These are phyloP conservation scores for Peziza echinospora DNA, from an alignment of 495 filamentous ascomycete genomes.

Conservation along the genomic window DNA sequence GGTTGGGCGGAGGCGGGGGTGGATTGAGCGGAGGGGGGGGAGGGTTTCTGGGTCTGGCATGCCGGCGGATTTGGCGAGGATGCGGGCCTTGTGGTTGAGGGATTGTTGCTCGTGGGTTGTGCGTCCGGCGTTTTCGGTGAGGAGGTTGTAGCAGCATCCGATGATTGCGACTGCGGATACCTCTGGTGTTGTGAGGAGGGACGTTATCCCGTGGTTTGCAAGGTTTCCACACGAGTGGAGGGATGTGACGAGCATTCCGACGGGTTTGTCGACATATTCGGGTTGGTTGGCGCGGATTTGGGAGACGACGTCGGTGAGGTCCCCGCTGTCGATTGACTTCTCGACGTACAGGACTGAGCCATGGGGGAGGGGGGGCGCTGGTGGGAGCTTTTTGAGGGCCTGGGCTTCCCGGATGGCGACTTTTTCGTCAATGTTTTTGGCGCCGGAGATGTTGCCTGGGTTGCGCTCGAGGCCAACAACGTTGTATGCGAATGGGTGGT, in stretches of 20 bases:
- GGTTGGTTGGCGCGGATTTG: neutral
- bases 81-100: conserved; percentile 35
- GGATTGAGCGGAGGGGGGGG: conserved; percentile 43
- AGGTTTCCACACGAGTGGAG: conserved; percentile 95
- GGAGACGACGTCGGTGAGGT: conserved; percentile 34
- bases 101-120: conserved; percentile 45
- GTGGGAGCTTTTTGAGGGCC: conserved; percentile 29
- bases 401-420: conserved; percentile 48
- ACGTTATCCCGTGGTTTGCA: conserved; percentile 79
- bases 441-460: conserved; percentile 62
- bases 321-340: conserved; percentile 30
- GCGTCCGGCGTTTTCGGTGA: conserved; percentile 61
- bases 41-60: conserved; percentile 33
- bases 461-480: conserved; percentile 83
- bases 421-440: conserved; percentile 56
- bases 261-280: conserved; percentile 3
- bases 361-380: conserved; percentile 21
- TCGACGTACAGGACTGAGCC: conserved; percentile 49
- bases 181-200: conserved; percentile 56
- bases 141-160: conserved; percentile 91
- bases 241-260: conserved; percentile 41
- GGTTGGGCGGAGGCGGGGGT: conserved; percentile 30
- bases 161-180: conserved; percentile 82
- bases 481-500: conserved; percentile 54
- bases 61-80: conserved; percentile 32